Evolutionary conservation across 2,329 filamentous ascomycete species (phyloP).

Genomic region (Aspergillus fijiensis): DNA sequence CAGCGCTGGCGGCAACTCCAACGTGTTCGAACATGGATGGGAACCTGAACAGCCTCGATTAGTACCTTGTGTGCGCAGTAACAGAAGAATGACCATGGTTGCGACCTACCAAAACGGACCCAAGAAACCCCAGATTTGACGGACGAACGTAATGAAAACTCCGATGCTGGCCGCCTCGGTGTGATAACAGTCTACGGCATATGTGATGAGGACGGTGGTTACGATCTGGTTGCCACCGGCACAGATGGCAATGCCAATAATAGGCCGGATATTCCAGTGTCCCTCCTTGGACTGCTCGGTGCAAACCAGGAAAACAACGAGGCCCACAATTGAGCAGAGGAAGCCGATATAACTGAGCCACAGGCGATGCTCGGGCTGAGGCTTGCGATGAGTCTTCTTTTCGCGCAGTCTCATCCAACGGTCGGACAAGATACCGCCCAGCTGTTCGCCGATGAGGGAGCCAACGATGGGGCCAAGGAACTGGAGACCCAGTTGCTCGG

Average conservation of each 20-base stretch:
- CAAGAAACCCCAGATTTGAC: conserved; percentile 43
- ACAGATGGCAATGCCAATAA: conserved; percentile 56
- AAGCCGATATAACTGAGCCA: conserved; percentile 60
- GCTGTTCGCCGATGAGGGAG: conserved; percentile 59
- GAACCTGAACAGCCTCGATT: conserved; percentile 28
- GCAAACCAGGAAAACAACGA: conserved; percentile 59
- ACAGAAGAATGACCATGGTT: neutral
- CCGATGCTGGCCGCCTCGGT: conserved; percentile 59
- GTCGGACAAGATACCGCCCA: conserved; percentile 58
- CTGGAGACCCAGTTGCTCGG: conserved; percentile 60
- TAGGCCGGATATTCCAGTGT: conserved; percentile 57
- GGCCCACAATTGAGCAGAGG: conserved; percentile 52
- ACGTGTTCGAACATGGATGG: conserved; percentile 37
- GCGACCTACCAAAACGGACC: conserved; percentile 40
- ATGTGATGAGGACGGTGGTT: conserved; percentile 63
- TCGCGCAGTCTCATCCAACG: conserved; percentile 54
- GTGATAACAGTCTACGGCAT: conserved; percentile 58
- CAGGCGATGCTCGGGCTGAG: conserved; percentile 55
- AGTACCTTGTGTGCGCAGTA: conserved; percentile 9
- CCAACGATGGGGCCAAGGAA: conserved; percentile 61
- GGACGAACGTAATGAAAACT: conserved; percentile 60
- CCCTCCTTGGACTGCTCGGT: conserved; percentile 47
- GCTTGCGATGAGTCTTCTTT: conserved; percentile 37
- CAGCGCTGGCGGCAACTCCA: conserved; percentile 32
- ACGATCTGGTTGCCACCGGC: conserved; percentile 62